phyloP scores from a whole-genome alignment of 148 eudicot genomes.

The Drosera capensis region DNA sequence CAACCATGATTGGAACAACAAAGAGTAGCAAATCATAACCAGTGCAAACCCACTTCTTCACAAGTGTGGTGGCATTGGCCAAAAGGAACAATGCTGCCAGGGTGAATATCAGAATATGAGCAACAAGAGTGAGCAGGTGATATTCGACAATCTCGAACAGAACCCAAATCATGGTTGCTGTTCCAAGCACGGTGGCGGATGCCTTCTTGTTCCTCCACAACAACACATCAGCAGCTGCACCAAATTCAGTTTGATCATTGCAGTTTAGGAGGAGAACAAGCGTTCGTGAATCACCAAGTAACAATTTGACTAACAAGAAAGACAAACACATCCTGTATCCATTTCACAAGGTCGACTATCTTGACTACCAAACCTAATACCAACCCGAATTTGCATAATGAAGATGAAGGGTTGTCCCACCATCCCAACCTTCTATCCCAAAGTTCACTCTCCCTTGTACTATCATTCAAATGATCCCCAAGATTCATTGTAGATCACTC shows the following conservation, averaged over 20 bases:
- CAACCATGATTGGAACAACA: constrained; percentile 15
- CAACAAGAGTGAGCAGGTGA: constrained; percentile 59
- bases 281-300: not conserved
- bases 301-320: not conserved
- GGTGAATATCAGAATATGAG: constrained; percentile 48
- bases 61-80: constrained; percentile 56
- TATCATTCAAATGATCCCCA: too few relatives aligned
- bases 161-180: constrained; percentile 75
- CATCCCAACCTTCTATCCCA: too few relatives aligned
- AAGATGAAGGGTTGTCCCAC: too few relatives aligned
- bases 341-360: not conserved
- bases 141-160: constrained; percentile 68
- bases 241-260: not conserved
- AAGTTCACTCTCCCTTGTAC: too few relatives aligned
- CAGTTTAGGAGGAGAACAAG: not conserved
- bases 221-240: constrained; percentile 81
- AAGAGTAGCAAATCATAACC: constrained; percentile 17
- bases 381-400: too few relatives aligned
- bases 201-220: constrained; percentile 97
- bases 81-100: constrained; percentile 61
- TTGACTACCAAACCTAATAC: too few relatives aligned
- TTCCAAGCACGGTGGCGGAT: constrained; percentile 58
- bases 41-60: constrained; percentile 23
- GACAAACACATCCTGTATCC: too few relatives aligned
- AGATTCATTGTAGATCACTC: too few relatives aligned